Percentiles rank a stretch among this genome's conserved stretches.
Conservation (phyloP, 108 stramenopile species). For the Asterionellopsis glacialis region DNA sequence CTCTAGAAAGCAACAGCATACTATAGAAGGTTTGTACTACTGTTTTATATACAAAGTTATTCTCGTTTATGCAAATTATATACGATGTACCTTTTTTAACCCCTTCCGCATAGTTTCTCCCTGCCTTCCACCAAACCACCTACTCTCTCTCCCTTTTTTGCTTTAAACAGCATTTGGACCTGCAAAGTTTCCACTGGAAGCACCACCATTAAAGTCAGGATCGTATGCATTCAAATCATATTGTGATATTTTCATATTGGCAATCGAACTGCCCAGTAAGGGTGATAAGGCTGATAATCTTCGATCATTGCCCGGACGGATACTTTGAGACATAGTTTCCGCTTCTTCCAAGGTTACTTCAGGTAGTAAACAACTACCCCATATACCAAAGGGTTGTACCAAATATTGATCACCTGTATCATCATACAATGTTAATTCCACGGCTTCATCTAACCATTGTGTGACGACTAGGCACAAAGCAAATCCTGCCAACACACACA, state of each 20-base stretch:
- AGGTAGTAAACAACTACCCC: constrained; percentile 54
- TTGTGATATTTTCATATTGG: constrained; percentile 14
- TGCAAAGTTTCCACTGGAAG: too few species aligned
- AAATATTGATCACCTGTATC: constrained; percentile 35
- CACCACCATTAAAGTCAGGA: too few species aligned
- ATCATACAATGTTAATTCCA: constrained; percentile 63
- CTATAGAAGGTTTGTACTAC: too few species aligned
- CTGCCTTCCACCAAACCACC: too few species aligned
- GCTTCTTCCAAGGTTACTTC: constrained; percentile 19
- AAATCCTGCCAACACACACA: constrained; percentile 50
- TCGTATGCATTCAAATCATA: too few species aligned
- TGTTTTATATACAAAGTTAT: too few species aligned
- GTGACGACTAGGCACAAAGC: constrained; percentile 54
- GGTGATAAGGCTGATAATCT: constrained; percentile 31
- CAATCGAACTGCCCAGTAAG: constrained; percentile 30
- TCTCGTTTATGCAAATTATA: too few species aligned
- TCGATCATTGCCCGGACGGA: background rate
- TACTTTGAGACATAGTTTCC: background rate
- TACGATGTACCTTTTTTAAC: too few species aligned
- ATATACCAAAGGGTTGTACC: constrained; percentile 79
- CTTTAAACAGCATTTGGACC: too few species aligned
- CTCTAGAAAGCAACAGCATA: too few species aligned
- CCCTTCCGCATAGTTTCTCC: too few species aligned
- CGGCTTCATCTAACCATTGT: constrained; percentile 70
- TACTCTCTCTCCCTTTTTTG: too few species aligned